Evolutionary conservation across 257 asterid species (phyloP), one percentile per base, ranked within the genome.

Genomic region (Fraxinus anomala): DNA sequence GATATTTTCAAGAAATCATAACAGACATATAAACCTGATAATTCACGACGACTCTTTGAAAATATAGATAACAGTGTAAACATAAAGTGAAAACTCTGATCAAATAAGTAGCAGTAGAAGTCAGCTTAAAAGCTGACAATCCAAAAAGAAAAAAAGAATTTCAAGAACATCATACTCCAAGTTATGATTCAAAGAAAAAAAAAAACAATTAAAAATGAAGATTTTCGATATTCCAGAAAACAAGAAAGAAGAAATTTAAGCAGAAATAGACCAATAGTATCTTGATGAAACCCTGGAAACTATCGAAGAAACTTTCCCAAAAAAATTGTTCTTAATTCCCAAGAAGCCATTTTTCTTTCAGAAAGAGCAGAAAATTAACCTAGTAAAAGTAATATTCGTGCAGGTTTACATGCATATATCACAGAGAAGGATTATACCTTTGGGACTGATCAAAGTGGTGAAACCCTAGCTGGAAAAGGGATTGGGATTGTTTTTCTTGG

Each of bases 371-470:
- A 63, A 63, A 63, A 63, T 4, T 63, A 63, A 10, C 67, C 6
- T 26, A 59, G 67, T 19, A 59, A 59, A 59, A 59, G 24, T 56
- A 59, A 59, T n/a, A 59, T 59, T 19, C 13, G 82, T 77, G 76
- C 77, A 13, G 73, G 71, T 23, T 74, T 76, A 68, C 82, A 82
- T 76, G 84, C 84, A 82, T 68, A 70, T 73, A 67, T 59, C 23
- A 59, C 13, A 21, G 16, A 61, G 6, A 63, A 63, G 8, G 33
- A 23, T 63, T 8, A 9, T 63, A 63, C 69, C 69, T 1, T 3
- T 63, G 69, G 19, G 6, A 63, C 17, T 11, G 69, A 63, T 63
- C 34, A 3, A 24, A 61, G 17, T 63, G 69, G 69, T 8, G 36
- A 24, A 24, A 63, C 69, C 34, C 33, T 63, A 23, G 36, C 36